Conservation (phyloP, 2,329 filamentous ascomycete genomes). For the Dissoconium aciculare region DNA sequence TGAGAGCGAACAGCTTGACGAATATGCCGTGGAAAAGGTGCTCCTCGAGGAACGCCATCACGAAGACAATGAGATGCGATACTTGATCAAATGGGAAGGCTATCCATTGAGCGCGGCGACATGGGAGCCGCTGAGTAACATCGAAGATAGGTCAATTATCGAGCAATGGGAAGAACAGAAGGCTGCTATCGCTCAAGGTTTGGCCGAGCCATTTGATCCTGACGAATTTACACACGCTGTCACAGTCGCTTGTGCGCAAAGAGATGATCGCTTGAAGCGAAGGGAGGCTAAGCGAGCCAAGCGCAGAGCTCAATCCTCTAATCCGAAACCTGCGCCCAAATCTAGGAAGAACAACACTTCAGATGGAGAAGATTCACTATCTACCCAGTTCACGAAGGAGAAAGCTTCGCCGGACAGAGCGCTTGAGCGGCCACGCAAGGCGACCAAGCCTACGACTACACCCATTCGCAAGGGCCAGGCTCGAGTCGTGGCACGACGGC, state of each 20-base stretch:
- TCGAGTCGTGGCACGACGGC: not conserved
- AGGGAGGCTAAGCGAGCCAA: slow-evolving; percentile 17
- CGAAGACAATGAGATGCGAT: slow-evolving; percentile 6
- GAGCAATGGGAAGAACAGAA: slow-evolving; percentile 15
- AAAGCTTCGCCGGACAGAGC: not conserved
- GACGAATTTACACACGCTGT: slow-evolving; percentile 11
- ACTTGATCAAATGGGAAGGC: slow-evolving; percentile 22
- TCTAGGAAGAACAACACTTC: not conserved
- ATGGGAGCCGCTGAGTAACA: slow-evolving; percentile 18
- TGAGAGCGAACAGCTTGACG: slow-evolving; percentile 10
- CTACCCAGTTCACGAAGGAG: slow-evolving; percentile 4
- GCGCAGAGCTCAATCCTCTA: slow-evolving; percentile 8
- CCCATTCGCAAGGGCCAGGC: slow-evolving; percentile 1
- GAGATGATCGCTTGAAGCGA: slow-evolving; percentile 8
- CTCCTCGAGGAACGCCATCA: slow-evolving; percentile 12
- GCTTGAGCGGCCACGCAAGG: not conserved
- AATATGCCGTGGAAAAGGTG: slow-evolving; percentile 21
- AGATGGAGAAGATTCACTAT: slow-evolving; percentile 1
- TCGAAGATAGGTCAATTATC: slow-evolving; percentile 9
- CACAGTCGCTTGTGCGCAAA: slow-evolving; percentile 5
- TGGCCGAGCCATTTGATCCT: slow-evolving; percentile 14
- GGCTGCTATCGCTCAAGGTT: slow-evolving; percentile 7
- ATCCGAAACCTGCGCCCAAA: no score
- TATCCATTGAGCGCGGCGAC: slow-evolving; percentile 16
- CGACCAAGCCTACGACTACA: slow-evolving; percentile 1